phyloP scores from a whole-genome alignment of 352 stramenopile species.

The Globisporangium abappressorium region DNA sequence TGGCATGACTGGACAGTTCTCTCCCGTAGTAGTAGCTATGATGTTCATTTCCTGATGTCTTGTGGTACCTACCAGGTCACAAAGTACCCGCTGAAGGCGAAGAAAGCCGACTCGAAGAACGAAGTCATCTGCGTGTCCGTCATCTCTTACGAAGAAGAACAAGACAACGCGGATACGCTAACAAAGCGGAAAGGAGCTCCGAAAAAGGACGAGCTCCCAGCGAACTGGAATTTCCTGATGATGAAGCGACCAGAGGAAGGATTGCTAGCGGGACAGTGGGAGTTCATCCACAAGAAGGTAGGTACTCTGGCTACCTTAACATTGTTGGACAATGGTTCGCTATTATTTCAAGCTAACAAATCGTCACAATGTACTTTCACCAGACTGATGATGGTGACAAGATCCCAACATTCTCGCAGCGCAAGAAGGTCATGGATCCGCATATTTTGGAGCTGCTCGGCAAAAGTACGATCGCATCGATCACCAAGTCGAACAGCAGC shows the following conservation, averaged over 20 bases:
- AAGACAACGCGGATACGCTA: not conserved
- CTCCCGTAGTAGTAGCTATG: not conserved
- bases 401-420: conserved; percentile 60
- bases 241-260: conserved; percentile 64
- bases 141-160: conserved; percentile 39
- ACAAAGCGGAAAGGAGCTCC: conserved; percentile 1
- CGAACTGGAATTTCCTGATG: conserved; percentile 78
- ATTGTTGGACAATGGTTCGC: not conserved
- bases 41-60: not conserved
- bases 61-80: conserved; percentile 40
- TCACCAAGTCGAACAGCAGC: conserved; percentile 15
- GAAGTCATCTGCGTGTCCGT: conserved; percentile 77
- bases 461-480: conserved; percentile 18
- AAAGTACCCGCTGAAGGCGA: conserved; percentile 78
- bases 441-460: conserved; percentile 37
- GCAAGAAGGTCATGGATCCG: conserved; percentile 52
- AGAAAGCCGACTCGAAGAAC: conserved; percentile 75
- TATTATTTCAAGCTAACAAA: not conserved
- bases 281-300: conserved; percentile 83
- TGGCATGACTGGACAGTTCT: not conserved
- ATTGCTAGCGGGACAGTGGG: conserved; percentile 84
- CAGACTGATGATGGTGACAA: conserved; percentile 59
- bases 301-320: not conserved
- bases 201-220: conserved; percentile 15
- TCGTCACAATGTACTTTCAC: not conserved